Percentiles rank a stretch among this genome's conserved stretches.
These are phyloP conservation scores for Fusarium longipes DNA, from an alignment of 2,329 filamentous ascomycete genomes.

Conservation along the genomic window DNA sequence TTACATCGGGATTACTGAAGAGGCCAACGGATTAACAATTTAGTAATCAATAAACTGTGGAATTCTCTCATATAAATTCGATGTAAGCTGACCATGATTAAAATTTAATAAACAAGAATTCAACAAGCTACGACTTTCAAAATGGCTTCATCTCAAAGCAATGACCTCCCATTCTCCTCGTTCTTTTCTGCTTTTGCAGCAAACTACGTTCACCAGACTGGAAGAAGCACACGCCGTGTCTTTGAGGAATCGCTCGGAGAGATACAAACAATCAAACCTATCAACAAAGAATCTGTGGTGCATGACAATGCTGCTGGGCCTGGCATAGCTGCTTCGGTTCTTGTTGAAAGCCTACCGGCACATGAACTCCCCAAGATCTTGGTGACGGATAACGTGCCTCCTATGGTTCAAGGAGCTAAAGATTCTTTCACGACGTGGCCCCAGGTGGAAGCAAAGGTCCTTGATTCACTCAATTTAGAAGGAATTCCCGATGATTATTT, in stretches of 20 bases:
- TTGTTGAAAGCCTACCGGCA: slow-evolving; percentile 28
- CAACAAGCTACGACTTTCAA: background rate
- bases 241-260: slow-evolving; percentile 35
- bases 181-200: slow-evolving; percentile 46
- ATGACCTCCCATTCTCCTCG: slow-evolving; percentile 23
- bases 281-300: slow-evolving; percentile 43
- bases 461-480: slow-evolving; percentile 42
- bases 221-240: slow-evolving; percentile 44
- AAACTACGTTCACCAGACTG: slow-evolving; percentile 46
- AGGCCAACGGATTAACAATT: background rate
- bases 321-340: slow-evolving; percentile 46
- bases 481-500: slow-evolving; percentile 33
- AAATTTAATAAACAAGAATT: background rate
- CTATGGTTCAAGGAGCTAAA: slow-evolving; percentile 33
- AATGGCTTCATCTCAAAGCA: slow-evolving; percentile 26
- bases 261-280: slow-evolving; percentile 27
- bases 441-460: slow-evolving; percentile 7
- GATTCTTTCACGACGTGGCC: slow-evolving; percentile 21
- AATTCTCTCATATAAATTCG: background rate
- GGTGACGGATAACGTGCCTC: slow-evolving; percentile 36
- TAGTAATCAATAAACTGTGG: background rate
- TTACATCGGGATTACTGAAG: background rate
- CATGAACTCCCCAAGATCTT: slow-evolving; percentile 15
- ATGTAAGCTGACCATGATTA: background rate
- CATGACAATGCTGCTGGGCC: slow-evolving; percentile 52